Conservation (phyloP, 169 alveolate genomes). For the Plasmodium adleri region DNA sequence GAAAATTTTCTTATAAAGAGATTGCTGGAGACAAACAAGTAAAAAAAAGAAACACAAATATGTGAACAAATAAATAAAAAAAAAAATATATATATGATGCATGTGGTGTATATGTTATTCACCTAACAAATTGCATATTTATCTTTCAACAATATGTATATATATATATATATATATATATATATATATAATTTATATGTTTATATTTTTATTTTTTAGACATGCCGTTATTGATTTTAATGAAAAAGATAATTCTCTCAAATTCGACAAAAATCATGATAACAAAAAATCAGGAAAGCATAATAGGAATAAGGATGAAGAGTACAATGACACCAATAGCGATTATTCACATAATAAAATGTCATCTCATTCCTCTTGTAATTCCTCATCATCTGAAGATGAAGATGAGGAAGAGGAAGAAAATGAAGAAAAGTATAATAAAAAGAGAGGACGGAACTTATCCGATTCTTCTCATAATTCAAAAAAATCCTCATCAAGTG, state of each 20-base stretch:
- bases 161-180: not conserved
- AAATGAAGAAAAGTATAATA: conserved; percentile 10
- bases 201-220: conserved; percentile 14
- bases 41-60: not conserved
- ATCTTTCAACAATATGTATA: not conserved
- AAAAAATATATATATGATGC: not conserved
- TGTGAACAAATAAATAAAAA: not conserved
- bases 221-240: conserved; percentile 63
- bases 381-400: no score
- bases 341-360: conserved; percentile 20
- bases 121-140: no score
- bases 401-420: no score
- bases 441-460: conserved; percentile 7
- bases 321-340: not conserved
- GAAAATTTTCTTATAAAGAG: conserved; percentile 67
- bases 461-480: conserved; percentile 28
- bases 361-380: conserved; percentile 16
- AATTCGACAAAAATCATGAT: not conserved
- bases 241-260: conserved; percentile 29
- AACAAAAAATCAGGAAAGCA: conserved; percentile 1
- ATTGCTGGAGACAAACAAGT: conserved; percentile 70
- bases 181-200: not conserved
- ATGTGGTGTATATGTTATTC: no score
- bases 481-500: conserved; percentile 27
- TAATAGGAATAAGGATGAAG: not conserved